phyloP scores from a whole-genome alignment of 495 filamentous ascomycete genomes.

The Hypoxylon fuscum region DNA sequence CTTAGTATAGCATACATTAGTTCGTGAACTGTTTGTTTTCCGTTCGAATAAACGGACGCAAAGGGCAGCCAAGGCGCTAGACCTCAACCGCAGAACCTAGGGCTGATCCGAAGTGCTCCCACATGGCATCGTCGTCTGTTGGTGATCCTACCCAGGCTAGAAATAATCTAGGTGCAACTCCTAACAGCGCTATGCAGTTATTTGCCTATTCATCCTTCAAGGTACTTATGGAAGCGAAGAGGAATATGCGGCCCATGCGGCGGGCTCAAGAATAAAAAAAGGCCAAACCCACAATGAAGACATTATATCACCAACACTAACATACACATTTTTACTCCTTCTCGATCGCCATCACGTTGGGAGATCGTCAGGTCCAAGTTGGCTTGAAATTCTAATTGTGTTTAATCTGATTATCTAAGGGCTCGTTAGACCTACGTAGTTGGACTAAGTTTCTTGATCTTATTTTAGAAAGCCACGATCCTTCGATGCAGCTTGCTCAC shows the following conservation, averaged over 20 bases:
- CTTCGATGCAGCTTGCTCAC: conserved; percentile 18
- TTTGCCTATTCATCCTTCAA: no score
- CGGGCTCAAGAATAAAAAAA: background rate
- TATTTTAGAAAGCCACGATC: conserved; percentile 23
- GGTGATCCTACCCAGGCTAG: no score
- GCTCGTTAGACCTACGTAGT: conserved; percentile 7
- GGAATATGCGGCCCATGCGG: conserved; percentile 24
- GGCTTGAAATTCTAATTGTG: background rate
- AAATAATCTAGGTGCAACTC: no score
- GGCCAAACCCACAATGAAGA: conserved; percentile 3
- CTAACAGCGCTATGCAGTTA: no score
- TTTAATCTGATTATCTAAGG: conserved; percentile 2
- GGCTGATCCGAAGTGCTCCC: no score
- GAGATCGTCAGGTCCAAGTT: conserved; percentile 9
- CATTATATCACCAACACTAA: conserved; percentile 3
- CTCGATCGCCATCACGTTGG: conserved; percentile 11
- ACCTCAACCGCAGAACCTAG: no score
- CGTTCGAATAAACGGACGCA: no score
- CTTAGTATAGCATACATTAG: no score
- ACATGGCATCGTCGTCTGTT: background rate
- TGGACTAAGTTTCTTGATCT: conserved; percentile 17
- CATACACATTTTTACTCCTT: background rate
- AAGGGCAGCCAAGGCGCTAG: no score
- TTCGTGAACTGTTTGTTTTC: no score
- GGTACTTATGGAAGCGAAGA: background rate